These are phyloP conservation scores for Takashimella tepidaria DNA, from an alignment of 1,284 basidiomycete genomes.

Conservation along the genomic window DNA sequence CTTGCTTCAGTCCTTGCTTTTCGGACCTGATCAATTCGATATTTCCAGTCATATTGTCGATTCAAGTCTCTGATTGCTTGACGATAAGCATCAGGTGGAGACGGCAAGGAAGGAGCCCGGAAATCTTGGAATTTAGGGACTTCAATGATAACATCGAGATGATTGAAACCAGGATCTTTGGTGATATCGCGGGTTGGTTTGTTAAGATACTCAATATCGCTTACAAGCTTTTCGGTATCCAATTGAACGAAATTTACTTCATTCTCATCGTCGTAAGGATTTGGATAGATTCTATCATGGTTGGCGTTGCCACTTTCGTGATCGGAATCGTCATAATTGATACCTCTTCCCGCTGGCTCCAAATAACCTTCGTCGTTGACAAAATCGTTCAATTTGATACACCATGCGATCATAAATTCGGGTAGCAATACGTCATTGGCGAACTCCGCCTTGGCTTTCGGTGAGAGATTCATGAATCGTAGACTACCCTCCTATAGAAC, in stretches of 20 bases:
- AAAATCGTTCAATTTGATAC: not conserved
- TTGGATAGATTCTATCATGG: not conserved
- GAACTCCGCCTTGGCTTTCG: constrained; percentile 8
- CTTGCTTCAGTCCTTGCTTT: not conserved
- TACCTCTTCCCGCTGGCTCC: not conserved
- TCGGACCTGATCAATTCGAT: not conserved
- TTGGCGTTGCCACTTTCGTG: not conserved
- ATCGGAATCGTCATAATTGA: not conserved
- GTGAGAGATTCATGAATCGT: constrained; percentile 21
- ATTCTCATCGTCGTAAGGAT: not conserved
- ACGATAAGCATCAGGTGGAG: not conserved
- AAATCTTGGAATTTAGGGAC: too few species aligned
- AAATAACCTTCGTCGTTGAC: not conserved
- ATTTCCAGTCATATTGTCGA: not conserved
- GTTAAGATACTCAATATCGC: not conserved
- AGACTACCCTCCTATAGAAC: not conserved
- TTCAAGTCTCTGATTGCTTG: not conserved
- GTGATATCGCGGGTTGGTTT: too few species aligned
- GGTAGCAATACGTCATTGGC: constrained; percentile 22
- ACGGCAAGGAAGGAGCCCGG: too few species aligned
- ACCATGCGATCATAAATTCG: constrained; percentile 22
- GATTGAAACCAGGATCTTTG: too few species aligned
- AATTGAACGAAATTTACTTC: not conserved
- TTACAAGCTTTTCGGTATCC: not conserved
- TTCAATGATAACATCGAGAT: too few species aligned